phyloP scores from a whole-genome alignment of 169 alveolate species.

The Fabrea salina region DNA sequence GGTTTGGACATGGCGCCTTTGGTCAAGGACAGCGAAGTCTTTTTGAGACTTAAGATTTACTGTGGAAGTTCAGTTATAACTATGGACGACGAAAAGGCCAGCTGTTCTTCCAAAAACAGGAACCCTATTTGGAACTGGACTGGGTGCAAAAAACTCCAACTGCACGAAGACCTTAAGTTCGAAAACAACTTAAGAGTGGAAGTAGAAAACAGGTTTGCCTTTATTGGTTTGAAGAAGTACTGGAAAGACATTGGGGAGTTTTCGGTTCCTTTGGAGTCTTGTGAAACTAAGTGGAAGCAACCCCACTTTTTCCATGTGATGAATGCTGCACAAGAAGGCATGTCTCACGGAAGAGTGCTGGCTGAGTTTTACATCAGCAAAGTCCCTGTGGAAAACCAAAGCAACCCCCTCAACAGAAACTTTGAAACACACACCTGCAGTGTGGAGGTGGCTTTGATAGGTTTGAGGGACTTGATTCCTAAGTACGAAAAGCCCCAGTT shows the following conservation, averaged over 20 bases:
- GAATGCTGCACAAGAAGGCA: neutral
- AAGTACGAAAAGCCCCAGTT: neutral
- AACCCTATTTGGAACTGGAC: conserved; percentile 29
- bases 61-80: conserved; percentile 5
- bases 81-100: neutral
- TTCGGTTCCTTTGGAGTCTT: neutral
- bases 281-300: neutral
- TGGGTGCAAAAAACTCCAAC: neutral
- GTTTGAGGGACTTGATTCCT: conserved; percentile 5
- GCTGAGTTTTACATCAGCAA: conserved; percentile 12
- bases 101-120: neutral
- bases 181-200: conserved; percentile 27
- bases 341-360: conserved; percentile 24
- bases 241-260: conserved; percentile 21
- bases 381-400: neutral
- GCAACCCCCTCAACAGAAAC: neutral
- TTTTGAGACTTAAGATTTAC: neutral
- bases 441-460: conserved; percentile 18
- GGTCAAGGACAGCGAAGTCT: neutral
- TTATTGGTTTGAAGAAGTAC: neutral
- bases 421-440: neutral
- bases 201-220: neutral
- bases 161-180: conserved; percentile 12
- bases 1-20: conserved; percentile 27
- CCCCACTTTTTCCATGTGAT: conserved; percentile 29